phyloP scores from a whole-genome alignment of 208 protist species.

The Wallacemonas sp. region DNA sequence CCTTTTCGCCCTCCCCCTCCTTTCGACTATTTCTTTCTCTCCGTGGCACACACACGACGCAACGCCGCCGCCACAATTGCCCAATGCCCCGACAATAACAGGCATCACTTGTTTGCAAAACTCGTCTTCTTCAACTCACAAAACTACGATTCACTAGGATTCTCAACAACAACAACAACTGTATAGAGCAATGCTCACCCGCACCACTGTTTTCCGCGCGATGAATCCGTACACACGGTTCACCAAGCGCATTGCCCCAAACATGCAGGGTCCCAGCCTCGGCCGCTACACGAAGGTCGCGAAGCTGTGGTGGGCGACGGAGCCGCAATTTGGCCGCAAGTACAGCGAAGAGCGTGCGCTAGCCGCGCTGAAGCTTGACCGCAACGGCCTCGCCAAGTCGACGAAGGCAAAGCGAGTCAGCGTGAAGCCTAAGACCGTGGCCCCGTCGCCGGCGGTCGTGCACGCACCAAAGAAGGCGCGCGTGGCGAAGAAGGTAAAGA shows the following conservation, averaged over 20 bases:
- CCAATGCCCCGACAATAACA: too few species aligned
- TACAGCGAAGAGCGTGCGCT: neutral
- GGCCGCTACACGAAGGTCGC: neutral
- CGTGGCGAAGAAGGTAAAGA: too few species aligned
- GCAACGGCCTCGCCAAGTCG: neutral
- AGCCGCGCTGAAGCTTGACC: conserved; percentile 1
- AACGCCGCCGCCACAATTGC: too few species aligned
- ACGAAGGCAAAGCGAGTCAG: conserved; percentile 4
- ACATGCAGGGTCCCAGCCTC: neutral
- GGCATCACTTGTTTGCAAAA: neutral
- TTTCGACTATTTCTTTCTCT: neutral
- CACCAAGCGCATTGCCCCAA: neutral
- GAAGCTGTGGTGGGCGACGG: conserved; percentile 13
- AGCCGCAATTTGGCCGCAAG: neutral
- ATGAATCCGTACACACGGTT: conserved; percentile 6
- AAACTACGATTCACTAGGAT: too few species aligned
- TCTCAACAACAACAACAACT: too few species aligned
- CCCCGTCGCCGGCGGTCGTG: too few species aligned
- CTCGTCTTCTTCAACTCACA: too few species aligned
- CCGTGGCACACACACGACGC: too few species aligned
- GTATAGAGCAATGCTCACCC: conserved; percentile 6
- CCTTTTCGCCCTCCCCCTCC: neutral
- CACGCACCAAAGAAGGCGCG: too few species aligned
- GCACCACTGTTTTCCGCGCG: neutral
- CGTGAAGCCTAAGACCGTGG: neutral